Conservation (phyloP, 306 rosid genomes). For the Vachellia pachyceras region DNA sequence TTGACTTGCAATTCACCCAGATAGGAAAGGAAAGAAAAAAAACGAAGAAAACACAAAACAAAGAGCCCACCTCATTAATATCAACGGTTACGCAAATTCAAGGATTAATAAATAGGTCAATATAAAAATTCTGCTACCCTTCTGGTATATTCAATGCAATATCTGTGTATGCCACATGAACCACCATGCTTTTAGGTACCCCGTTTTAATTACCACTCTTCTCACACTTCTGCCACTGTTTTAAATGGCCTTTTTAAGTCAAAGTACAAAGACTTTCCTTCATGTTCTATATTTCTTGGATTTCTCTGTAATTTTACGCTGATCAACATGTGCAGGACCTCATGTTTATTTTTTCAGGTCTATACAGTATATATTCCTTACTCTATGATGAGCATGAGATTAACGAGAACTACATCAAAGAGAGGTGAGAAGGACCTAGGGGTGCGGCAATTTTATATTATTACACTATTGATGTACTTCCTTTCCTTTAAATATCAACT, state of each 20-base stretch:
- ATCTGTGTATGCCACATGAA: conserved; percentile 48
- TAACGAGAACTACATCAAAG: not conserved
- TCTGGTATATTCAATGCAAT: conserved; percentile 51
- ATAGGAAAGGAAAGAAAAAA: not conserved
- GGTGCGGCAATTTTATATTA: no score
- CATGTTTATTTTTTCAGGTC: not conserved
- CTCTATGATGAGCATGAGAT: not conserved
- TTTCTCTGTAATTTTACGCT: not conserved
- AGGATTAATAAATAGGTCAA: not conserved
- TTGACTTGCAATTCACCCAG: conserved; percentile 29
- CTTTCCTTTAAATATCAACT: no score
- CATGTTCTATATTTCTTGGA: not conserved
- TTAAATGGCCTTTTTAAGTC: conserved; percentile 29
- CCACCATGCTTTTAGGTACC: conserved; percentile 42
- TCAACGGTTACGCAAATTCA: not conserved
- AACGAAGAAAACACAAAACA: not conserved
- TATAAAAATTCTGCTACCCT: not conserved
- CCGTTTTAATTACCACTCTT: conserved; percentile 42
- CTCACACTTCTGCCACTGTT: conserved; percentile 29
- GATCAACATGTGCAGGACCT: not conserved
- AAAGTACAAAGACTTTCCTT: conserved; percentile 17
- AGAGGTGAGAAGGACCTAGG: not conserved
- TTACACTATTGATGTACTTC: no score
- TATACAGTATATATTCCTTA: no score
- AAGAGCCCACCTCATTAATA: conserved; percentile 39